Base-by-base conservation (phyloP, 768 basidiomycete species). In the Tylopilus plumbeoviolaceoides region DNA sequence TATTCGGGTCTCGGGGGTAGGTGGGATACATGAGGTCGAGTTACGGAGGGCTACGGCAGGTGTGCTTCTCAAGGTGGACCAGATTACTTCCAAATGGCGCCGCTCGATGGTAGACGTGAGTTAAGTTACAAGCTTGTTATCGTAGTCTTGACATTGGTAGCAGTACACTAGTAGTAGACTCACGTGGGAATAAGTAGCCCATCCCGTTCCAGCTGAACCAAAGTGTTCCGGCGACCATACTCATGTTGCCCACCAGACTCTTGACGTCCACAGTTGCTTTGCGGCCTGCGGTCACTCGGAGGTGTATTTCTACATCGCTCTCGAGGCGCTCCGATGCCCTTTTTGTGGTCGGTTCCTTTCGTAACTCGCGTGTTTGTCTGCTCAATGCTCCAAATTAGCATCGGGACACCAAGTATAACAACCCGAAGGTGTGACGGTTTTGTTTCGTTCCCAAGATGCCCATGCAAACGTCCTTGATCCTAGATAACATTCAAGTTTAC, bases 361-460 rank as follows among this genome's bases (percentile, higher is more conserved):
- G 51, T 44, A 44, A 49, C 35, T 47, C 10, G 20, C 50, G 48
- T 50, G 15, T 42, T 18, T 50, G 54, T 58, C 53, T 50, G 44
- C 53, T 61, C 48, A 59, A 51, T 51, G 47, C 56, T 44, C 45
- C 40, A 51, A 44, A 55, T 48, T 53, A 98, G 95, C 95, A 98
- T 71, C 91, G 95, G 53, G 92, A 98, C 76, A 92, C 92, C 17
- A 75, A 84, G 27, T 87, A 95, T 71, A 98, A 98, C 77, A 98
- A 98, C 72, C 85, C 95, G 31, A 86, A 83, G 79, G 90, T 90
- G 56, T 54, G 70, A 51, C 35, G 30, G 33, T 36, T 38, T 47
- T 18, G 12, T 55, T 46, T 41, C 49, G 23, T 28, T 43, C 38
- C 33, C 20, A 45, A 35, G 12, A 39, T 17, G n/a, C 7, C 6